Percentiles rank a stretch among this genome's conserved stretches.
These are phyloP conservation scores for Starmerella vaccinii DNA, from an alignment of 805 yeast species.

Conservation along the genomic window DNA sequence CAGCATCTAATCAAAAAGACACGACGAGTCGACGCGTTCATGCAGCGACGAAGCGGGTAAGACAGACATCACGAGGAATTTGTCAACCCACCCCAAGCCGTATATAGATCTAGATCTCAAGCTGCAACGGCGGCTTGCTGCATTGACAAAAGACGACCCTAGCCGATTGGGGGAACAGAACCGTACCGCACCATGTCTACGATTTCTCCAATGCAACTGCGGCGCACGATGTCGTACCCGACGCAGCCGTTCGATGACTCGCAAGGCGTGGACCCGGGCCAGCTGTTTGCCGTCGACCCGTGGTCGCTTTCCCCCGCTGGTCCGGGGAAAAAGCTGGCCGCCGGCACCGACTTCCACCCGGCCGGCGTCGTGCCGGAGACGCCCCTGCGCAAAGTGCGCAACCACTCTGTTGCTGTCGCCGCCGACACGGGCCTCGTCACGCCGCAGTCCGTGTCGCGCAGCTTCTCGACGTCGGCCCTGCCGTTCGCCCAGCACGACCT, in stretches of 20 bases:
- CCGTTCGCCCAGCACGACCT: conserved; percentile 9
- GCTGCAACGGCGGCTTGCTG: neutral
- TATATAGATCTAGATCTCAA: conserved; percentile 10
- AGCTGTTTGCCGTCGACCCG: conserved; percentile 6
- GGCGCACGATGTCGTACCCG: conserved; percentile 7
- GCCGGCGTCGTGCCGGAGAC: conserved; percentile 13
- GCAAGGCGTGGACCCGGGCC: conserved; percentile 10
- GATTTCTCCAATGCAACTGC: conserved; percentile 3
- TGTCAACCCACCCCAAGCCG: conserved; percentile 11
- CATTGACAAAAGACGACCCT: neutral
- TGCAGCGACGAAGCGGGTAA: conserved; percentile 4
- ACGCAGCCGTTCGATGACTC: conserved; percentile 4
- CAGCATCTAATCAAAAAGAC: conserved; percentile 10
- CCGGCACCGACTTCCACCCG: neutral
- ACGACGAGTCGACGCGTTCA: conserved; percentile 11
- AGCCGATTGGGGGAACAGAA: neutral
- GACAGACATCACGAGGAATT: conserved; percentile 10
- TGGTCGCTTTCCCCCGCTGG: conserved; percentile 12
- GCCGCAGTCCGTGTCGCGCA: conserved; percentile 17
- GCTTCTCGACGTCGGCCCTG: conserved; percentile 17
- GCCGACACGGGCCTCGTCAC: conserved; percentile 14
- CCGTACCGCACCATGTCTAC: neutral
- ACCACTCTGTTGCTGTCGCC: conserved; percentile 10
- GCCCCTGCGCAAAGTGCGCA: conserved; percentile 16
- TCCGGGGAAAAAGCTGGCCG: conserved; percentile 4